Conservation (phyloP, 202 grass and related monocot genomes). For the Panicum hallii region DNA sequence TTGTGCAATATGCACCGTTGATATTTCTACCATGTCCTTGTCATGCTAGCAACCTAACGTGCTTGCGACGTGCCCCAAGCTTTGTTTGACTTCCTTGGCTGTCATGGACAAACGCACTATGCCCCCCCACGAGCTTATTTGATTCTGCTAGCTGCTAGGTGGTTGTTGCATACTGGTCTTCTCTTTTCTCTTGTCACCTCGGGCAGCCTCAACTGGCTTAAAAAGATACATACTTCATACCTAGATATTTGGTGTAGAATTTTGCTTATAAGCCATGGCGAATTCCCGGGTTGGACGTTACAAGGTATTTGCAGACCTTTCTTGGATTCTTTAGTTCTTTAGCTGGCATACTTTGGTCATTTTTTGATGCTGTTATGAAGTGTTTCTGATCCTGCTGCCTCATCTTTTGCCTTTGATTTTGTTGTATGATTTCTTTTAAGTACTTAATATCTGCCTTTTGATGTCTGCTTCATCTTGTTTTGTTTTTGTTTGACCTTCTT, state of each 20-base stretch:
- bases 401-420: constrained; percentile 33
- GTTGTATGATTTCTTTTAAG: neutral
- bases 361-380: constrained; percentile 21
- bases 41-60: constrained; percentile 33
- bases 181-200: constrained; percentile 24
- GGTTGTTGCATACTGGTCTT: constrained; percentile 44
- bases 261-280: constrained; percentile 48
- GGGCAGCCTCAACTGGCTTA: constrained; percentile 33
- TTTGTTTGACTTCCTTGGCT: constrained; percentile 58
- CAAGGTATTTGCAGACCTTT: constrained; percentile 65
- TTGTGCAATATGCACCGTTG: constrained; percentile 14
- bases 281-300: constrained; percentile 57
- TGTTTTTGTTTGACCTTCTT: neutral
- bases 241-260: constrained; percentile 43
- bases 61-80: constrained; percentile 58
- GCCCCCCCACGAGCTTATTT: constrained; percentile 37
- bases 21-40: constrained; percentile 36
- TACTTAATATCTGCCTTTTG: constrained; percentile 5
- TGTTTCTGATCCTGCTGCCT: neutral
- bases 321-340: constrained; percentile 31
- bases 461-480: neutral
- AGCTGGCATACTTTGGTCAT: constrained; percentile 1
- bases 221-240: constrained; percentile 35
- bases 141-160: constrained; percentile 37
- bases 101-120: constrained; percentile 24